Percentiles rank a stretch among this genome's conserved stretches.
Evolutionary conservation across 1,139 yeast genomes (phyloP).

Genomic region (Magnusiomyces ingens): DNA sequence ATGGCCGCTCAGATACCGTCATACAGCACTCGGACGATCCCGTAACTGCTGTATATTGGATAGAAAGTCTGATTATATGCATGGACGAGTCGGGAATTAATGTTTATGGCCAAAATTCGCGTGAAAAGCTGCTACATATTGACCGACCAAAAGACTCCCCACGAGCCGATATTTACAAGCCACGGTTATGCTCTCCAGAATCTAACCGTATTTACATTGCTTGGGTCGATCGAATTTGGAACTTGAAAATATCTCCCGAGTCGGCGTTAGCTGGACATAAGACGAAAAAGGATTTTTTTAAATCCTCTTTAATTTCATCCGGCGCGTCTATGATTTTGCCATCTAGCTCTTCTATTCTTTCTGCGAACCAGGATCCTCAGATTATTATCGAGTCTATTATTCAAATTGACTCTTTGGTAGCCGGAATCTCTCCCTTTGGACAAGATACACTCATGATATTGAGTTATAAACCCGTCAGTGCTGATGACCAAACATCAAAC

Average conservation of each 20-base stretch:
- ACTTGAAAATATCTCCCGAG: constrained; percentile 42
- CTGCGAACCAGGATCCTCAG: constrained; percentile 40
- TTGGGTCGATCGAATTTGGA: constrained; percentile 81
- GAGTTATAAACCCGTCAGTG: constrained; percentile 37
- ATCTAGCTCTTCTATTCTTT: constrained; percentile 24
- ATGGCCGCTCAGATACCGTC: constrained; percentile 62
- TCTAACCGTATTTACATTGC: constrained; percentile 65
- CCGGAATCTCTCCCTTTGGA: constrained; percentile 71
- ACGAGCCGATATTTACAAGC: constrained; percentile 80
- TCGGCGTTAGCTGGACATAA: not conserved
- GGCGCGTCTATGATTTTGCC: constrained; percentile 34
- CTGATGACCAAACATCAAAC: constrained; percentile 15
- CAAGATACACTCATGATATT: constrained; percentile 27
- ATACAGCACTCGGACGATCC: constrained; percentile 64
- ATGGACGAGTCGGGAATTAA: constrained; percentile 75
- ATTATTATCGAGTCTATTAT: constrained; percentile 52
- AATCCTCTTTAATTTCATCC: constrained; percentile 10
- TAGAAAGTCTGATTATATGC: constrained; percentile 64
- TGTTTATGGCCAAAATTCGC: constrained; percentile 26
- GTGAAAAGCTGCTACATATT: constrained; percentile 39
- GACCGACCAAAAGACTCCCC: constrained; percentile 55
- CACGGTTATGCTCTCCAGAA: constrained; percentile 64
- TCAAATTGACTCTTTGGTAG: constrained; percentile 54
- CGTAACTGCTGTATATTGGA: constrained; percentile 56
- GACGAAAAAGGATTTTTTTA: constrained; percentile 6